Conservation (phyloP, 768 basidiomycete genomes). For the Termitomyces heimii region DNA sequence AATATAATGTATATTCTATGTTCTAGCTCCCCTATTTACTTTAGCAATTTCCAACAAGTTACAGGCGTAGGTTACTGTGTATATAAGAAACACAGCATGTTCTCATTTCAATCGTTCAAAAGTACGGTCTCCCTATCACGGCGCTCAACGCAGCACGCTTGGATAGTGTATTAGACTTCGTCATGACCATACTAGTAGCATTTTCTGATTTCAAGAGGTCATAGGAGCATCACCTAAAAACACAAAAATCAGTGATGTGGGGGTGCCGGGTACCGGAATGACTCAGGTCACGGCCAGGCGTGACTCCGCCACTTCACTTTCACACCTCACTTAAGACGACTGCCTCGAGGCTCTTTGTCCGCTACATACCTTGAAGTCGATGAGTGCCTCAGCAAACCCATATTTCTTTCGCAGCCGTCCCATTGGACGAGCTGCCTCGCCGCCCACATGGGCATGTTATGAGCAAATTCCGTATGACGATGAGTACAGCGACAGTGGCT, state of each 20-base stretch:
- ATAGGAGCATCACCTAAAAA: neutral
- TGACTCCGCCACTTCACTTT: slow-evolving; percentile 8
- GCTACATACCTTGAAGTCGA: slow-evolving; percentile 10
- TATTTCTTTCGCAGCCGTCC: slow-evolving; percentile 64
- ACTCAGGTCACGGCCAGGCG: slow-evolving; percentile 6
- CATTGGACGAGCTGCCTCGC: slow-evolving; percentile 76
- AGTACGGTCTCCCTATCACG: neutral
- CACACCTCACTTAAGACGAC: slow-evolving; percentile 1
- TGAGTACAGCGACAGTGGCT: slow-evolving; percentile 53
- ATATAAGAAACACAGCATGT: too few species aligned
- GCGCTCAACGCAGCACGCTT: neutral
- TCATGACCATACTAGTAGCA: neutral
- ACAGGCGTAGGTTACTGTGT: too few species aligned
- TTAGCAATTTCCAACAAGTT: too few species aligned
- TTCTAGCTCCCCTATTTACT: too few species aligned
- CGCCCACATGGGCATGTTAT: slow-evolving; percentile 87
- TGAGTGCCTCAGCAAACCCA: slow-evolving; percentile 34
- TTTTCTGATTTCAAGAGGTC: too few species aligned
- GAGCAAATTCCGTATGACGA: slow-evolving; percentile 78
- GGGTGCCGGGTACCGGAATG: neutral
- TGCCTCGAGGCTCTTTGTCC: slow-evolving; percentile 11
- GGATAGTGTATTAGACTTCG: neutral
- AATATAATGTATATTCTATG: too few species aligned
- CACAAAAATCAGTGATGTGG: neutral
- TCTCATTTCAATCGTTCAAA: too few species aligned